phyloP scores from a whole-genome alignment of 768 basidiomycete genomes.

The Panellus pusillus region DNA sequence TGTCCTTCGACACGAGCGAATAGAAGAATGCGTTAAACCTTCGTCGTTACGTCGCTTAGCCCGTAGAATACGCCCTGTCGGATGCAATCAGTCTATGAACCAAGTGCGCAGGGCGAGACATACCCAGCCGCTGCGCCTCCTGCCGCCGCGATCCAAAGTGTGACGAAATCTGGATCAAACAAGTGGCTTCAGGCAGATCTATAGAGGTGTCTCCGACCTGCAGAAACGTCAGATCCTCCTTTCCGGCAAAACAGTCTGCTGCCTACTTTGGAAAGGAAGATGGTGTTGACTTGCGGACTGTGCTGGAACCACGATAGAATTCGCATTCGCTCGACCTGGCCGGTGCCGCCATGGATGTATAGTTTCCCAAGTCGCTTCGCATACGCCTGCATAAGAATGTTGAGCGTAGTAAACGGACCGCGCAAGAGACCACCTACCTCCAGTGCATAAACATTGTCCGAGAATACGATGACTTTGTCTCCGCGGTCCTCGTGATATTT shows the following conservation, averaged over 20 bases:
- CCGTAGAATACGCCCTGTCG: conserved; percentile 85
- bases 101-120: neutral
- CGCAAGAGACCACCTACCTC: conserved; percentile 58
- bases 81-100: neutral
- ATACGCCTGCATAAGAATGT: conserved; percentile 61
- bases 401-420: conserved; percentile 1
- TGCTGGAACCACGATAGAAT: conserved; percentile 96
- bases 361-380: conserved; percentile 91
- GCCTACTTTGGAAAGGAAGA: conserved; percentile 92
- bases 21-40: conserved; percentile 99
- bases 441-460: conserved; percentile 95
- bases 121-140: conserved; percentile 94
- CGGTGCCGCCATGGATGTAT: conserved; percentile 95
- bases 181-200: conserved; percentile 97
- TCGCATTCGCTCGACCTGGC: conserved; percentile 93
- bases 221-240: neutral
- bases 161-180: conserved; percentile 98
- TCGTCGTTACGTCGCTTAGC: conserved; percentile 98
- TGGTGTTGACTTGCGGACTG: conserved; percentile 93
- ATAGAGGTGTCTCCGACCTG: conserved; percentile 98
- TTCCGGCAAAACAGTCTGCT: neutral
- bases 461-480: conserved; percentile 99
- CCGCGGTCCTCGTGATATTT: conserved; percentile 97
- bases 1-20: conserved; percentile 97
- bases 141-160: conserved; percentile 98